Evolutionary conservation across 2,329 filamentous ascomycete species (phyloP).

Genomic region (Penicillium psychrosexuale): DNA sequence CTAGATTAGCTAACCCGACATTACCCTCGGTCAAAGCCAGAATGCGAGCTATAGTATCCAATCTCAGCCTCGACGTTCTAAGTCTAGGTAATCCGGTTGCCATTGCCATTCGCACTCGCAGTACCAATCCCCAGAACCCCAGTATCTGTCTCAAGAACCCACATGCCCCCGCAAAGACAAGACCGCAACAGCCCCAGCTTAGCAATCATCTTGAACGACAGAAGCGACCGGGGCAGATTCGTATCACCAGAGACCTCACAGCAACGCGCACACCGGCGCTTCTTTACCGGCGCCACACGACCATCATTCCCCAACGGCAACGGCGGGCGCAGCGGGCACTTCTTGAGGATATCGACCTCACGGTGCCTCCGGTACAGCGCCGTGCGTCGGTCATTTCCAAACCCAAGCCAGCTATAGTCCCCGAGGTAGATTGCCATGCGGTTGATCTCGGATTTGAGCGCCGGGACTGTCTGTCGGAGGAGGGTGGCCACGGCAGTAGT

Average conservation of each 20-base stretch:
- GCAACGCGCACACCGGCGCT: conserved; percentile 59
- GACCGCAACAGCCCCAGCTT: conserved; percentile 37
- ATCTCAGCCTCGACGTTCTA: neutral
- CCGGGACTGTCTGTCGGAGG: conserved; percentile 51
- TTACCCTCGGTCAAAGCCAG: neutral
- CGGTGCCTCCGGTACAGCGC: conserved; percentile 61
- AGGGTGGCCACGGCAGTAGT: conserved; percentile 49
- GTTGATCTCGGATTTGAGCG: conserved; percentile 60
- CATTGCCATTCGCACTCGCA: neutral
- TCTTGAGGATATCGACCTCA: conserved; percentile 58
- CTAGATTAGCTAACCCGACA: neutral
- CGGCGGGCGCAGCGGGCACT: conserved; percentile 36
- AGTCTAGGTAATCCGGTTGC: neutral
- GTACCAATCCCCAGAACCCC: neutral
- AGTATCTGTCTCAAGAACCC: conserved; percentile 33
- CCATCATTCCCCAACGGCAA: conserved; percentile 10
- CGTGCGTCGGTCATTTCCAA: conserved; percentile 57
- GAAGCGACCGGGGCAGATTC: conserved; percentile 34
- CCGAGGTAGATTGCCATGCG: conserved; percentile 68
- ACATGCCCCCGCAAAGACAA: conserved; percentile 44
- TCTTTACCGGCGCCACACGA: conserved; percentile 11
- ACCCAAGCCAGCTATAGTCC: conserved; percentile 66
- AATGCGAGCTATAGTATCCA: neutral
- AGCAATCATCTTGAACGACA: conserved; percentile 38
- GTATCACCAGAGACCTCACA: conserved; percentile 65